Percentiles rank a stretch among this genome's conserved stretches.
Evolutionary conservation across 192 early-diverging fungal species (phyloP).

Genomic region (Rhizoclosmatium globosum): DNA sequence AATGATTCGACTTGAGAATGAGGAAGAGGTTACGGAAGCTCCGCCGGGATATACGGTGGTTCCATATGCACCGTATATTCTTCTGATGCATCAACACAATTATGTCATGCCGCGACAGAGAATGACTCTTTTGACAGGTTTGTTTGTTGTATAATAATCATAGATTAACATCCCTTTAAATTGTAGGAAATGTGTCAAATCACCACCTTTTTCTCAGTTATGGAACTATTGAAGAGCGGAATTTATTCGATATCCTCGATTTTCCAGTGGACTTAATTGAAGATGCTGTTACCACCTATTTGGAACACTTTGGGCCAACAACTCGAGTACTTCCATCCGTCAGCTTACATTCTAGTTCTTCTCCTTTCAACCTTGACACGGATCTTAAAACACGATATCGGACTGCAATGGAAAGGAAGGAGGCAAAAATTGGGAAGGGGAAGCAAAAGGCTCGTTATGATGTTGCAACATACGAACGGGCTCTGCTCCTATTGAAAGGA

Average conservation of each 20-base stretch:
- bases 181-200: conserved; percentile 29
- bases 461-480: conserved; percentile 19
- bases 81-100: neutral
- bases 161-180: neutral
- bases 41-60: neutral
- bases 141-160: neutral
- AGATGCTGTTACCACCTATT: conserved; percentile 19
- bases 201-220: conserved; percentile 22
- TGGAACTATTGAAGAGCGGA: conserved; percentile 21
- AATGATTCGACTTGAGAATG: neutral
- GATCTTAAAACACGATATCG: conserved; percentile 11
- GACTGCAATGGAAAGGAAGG: conserved; percentile 12
- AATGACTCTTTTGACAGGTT: neutral
- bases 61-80: neutral
- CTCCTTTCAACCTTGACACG: neutral
- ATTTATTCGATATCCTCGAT: conserved; percentile 21
- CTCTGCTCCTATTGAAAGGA: neutral
- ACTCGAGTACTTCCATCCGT: neutral
- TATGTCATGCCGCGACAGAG: neutral
- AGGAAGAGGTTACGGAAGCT: neutral
- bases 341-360: neutral
- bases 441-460: conserved; percentile 18
- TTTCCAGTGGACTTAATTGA: conserved; percentile 26
- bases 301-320: conserved; percentile 33
- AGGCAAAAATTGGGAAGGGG: conserved; percentile 2